Evolutionary conservation across 75 land plant genomes (phyloP), one percentile per base, ranked within the genome.

Genomic region (Gnetum montanum): DNA sequence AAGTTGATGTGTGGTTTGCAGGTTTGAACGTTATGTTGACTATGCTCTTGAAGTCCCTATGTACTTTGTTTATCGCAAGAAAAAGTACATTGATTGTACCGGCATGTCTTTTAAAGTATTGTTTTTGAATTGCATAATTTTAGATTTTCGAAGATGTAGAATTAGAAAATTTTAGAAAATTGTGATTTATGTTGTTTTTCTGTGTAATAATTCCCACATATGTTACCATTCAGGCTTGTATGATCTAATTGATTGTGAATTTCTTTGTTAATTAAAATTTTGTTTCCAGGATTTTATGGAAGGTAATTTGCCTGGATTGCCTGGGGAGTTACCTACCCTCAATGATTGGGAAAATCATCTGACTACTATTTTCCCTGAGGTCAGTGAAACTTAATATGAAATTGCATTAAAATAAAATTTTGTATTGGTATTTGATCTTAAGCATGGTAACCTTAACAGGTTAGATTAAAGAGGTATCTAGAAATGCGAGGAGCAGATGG

Each of bases 401-500:
- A 54, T 31, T 29, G 18, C 57, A 33, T 54, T 15, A 3, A 54
- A 26, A 28, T n/a, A n/a, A n/a, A n/a, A n/a, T 37, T 23, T 38
- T 15, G 20, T 27, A 26, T 4, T 43, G 22, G 5, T 36, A 26
- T 35, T n/a, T n/a, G n/a, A n/a, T n/a, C n/a, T n/a, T n/a, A n/a
- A n/a, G n/a, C n/a, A n/a, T n/a, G 8, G 18, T 31, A 8, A 8
- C 22, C 7, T 25, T 20, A 69, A 49, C 72, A 91, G 97, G 97
- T 88, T 25, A 84, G 99, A 62, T 70, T 95, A 41, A 95, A 95
- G 63, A 78, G 88, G 60, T 95, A 86, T 62, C 61, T 95, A 76
- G 99, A 95, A 58, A 95, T 95, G 99, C 75, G 99, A 62, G 99
- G 99, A 51, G 96, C 96, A 55, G 98, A 94, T 77, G 98, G 96